Evolutionary conservation across 129 eudicot genomes (phyloP).

Genomic region (Chrysanthemum lavandulifolium): DNA sequence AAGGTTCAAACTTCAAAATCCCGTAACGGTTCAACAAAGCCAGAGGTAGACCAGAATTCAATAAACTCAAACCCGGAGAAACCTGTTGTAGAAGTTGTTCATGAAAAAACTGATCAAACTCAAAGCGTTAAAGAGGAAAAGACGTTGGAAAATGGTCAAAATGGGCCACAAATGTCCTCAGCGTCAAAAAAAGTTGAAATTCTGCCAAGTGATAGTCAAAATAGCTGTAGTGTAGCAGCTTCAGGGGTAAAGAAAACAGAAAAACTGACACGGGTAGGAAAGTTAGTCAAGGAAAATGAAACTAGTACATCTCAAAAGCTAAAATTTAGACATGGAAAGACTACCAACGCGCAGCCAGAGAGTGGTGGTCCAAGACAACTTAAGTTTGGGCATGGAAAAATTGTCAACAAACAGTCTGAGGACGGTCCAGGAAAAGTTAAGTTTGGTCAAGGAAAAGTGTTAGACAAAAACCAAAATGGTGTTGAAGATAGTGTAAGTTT

Average conservation of each 20-base stretch:
- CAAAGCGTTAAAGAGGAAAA: neutral
- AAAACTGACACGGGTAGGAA: conserved; percentile 15
- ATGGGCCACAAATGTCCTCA: neutral
- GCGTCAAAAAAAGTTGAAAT: conserved; percentile 23
- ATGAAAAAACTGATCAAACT: conserved; percentile 27
- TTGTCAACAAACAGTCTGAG: neutral
- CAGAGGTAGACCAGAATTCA: conserved; percentile 5
- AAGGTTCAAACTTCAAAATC: neutral
- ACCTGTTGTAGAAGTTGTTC: conserved; percentile 24
- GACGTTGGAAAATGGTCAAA: conserved; percentile 14
- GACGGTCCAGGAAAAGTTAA: neutral
- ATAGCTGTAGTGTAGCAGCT: neutral
- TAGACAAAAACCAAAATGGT: conserved; percentile 12
- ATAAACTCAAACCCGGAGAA: conserved; percentile 19
- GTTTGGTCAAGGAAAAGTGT: conserved; percentile 3
- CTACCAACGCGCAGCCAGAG: neutral
- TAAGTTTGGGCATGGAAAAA: conserved; percentile 19
- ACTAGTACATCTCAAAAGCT: conserved; percentile 25
- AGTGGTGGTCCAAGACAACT: neutral
- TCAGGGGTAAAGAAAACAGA: conserved; percentile 21
- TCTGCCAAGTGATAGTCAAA: neutral
- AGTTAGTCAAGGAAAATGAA: conserved; percentile 16
- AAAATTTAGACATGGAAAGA: conserved; percentile 37
- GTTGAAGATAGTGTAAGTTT: conserved; percentile 16
- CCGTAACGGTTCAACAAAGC: conserved; percentile 27